phyloP scores from a whole-genome alignment of 768 basidiomycete genomes.

The Suillus placidus region DNA sequence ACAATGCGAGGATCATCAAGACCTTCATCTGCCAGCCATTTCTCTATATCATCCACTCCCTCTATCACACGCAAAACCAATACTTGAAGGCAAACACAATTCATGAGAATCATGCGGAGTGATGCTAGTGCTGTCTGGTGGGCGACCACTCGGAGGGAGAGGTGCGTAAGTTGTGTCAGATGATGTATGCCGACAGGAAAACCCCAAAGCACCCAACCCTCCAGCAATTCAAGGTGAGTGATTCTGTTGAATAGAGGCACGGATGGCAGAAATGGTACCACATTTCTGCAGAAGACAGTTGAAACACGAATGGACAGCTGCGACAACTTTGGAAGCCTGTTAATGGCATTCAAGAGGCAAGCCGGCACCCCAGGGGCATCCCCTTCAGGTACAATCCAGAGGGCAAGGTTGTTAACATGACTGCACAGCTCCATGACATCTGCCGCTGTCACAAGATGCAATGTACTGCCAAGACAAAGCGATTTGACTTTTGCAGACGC shows the following conservation, averaged over 20 bases:
- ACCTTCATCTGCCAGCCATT: not conserved
- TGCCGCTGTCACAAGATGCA: not conserved
- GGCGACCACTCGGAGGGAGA: not conserved
- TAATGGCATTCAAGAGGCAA: not conserved
- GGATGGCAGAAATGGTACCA: not conserved
- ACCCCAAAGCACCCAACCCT: slow-evolving; percentile 6
- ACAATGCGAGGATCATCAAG: not conserved
- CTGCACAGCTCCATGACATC: not conserved
- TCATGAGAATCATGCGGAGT: not conserved
- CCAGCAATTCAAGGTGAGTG: slow-evolving; percentile 3
- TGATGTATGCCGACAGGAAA: not conserved
- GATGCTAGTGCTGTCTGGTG: not conserved
- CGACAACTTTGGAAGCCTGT: not conserved
- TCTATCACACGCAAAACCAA: not conserved
- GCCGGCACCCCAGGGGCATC: not conserved
- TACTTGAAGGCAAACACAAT: not conserved
- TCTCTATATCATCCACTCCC: not conserved
- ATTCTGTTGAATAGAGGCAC: not conserved
- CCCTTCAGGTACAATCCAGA: not conserved
- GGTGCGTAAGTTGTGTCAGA: not conserved
- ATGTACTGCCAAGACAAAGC: not conserved
- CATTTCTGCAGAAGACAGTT: not conserved
- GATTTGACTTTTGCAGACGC: not conserved
- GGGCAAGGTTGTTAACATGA: not conserved
- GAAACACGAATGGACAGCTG: not conserved